Base-by-base conservation (phyloP, 352 stramenopile species). In the Phytophthora nicotianae region DNA sequence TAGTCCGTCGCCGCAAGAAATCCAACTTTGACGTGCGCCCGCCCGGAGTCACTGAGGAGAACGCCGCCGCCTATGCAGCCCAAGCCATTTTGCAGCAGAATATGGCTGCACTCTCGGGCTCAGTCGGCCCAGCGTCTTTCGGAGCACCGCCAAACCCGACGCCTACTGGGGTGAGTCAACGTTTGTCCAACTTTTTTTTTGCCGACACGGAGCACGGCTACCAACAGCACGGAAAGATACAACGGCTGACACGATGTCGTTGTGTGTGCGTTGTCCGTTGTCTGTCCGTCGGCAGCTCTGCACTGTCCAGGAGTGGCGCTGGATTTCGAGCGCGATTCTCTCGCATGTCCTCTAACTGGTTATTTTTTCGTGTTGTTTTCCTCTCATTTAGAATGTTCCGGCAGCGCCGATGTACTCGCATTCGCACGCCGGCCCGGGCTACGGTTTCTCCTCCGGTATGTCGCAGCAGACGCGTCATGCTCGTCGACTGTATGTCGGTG, bases 401-500 rank as follows among this genome's bases (percentile, higher is more conserved):
- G 40, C 65, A 26, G 38, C 33, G 21, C 46, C 59, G 10, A 45
- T 46, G 40, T 69, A 77, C 47, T 54, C 50, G 9, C 68, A 77
- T 49, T 47, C 60, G 17, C 55, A 70, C 51, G 59, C 68, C 20
- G 51, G 40, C 33, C 65, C 62, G 1, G 59, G 38, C 14, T 73
- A 66, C 19, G 51, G 40, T 14, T 70, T 74, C 17, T 37, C 69
- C 6, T 37, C 69, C 4, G 75, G 74, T 32, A 72, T 83, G 52
- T 84, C 77, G 23, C 96, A 99, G 74, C 95, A 98, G 62, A 99
- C 97, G 14, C 85, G 96, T 13, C 96, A 99, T 71, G 96, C 96
- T 5, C 84, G 97, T 20, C 88, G 97, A 46, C 68, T 99, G n/a
- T 99, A 99, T 77, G 90, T 99, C 26, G 97, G 97, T 17, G 91